phyloP scores from a whole-genome alignment of 1,284 basidiomycete genomes.

The Apiotrichum akiyoshidainum region DNA sequence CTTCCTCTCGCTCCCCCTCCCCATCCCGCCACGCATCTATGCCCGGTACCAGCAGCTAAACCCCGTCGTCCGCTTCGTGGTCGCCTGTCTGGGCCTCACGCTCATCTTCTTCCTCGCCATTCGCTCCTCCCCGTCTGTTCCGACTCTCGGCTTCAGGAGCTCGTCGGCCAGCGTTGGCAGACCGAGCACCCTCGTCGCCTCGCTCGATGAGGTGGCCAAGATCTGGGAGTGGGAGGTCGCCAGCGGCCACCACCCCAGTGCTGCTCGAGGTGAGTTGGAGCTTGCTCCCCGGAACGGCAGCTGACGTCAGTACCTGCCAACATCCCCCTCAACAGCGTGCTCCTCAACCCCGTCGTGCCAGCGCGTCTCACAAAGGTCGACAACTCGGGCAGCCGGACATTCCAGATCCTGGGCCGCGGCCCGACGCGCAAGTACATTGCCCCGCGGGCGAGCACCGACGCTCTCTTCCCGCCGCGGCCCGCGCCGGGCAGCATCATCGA shows the following conservation, averaged over 20 bases:
- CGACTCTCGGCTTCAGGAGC: too few species aligned
- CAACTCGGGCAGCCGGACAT: conserved; percentile 21
- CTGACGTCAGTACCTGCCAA: conserved; percentile 64
- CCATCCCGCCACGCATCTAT: conserved; percentile 60
- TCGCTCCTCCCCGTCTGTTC: too few species aligned
- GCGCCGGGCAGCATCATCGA: conserved; percentile 75
- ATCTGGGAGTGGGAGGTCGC: conserved; percentile 93
- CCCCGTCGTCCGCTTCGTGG: conserved; percentile 58
- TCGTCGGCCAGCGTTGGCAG: too few species aligned
- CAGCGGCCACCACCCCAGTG: conserved; percentile 85
- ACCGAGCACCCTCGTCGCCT: conserved; percentile 64
- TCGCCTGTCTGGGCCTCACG: conserved; percentile 54
- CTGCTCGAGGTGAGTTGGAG: conserved; percentile 63
- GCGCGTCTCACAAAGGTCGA: conserved; percentile 53
- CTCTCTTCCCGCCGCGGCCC: conserved; percentile 74
- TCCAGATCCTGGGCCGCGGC: not conserved
- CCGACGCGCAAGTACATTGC: not conserved
- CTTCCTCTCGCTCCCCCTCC: conserved; percentile 50
- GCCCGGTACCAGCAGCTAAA: conserved; percentile 52
- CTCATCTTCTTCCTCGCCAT: conserved; percentile 54
- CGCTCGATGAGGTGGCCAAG: conserved; percentile 69
- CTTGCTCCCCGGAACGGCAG: not conserved
- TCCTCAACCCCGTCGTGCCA: conserved; percentile 65
- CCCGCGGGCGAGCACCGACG: conserved; percentile 55
- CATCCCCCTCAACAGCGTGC: conserved; percentile 59